phyloP scores from a whole-genome alignment of 352 stramenopile genomes.

The Globisporangium barbulae region DNA sequence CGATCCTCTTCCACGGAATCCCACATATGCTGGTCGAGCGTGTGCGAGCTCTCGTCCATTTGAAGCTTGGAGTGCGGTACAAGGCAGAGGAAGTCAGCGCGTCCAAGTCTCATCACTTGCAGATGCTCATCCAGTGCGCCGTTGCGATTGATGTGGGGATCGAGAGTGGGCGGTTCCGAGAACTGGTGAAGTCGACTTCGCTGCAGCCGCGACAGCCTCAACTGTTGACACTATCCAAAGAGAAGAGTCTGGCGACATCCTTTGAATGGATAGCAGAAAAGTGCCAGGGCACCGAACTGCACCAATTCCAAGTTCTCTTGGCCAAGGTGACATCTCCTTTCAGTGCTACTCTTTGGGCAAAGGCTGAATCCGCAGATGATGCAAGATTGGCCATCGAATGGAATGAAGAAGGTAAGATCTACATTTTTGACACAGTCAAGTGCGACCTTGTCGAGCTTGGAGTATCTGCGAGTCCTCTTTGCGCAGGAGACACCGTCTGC shows the following conservation, averaged over 20 bases:
- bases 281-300: not conserved
- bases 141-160: slow-evolving; percentile 54
- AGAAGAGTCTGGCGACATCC: not conserved
- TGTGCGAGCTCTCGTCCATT: slow-evolving; percentile 35
- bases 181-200: not conserved
- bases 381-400: slow-evolving; percentile 22
- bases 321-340: slow-evolving; percentile 26
- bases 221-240: not conserved
- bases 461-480: slow-evolving; percentile 22
- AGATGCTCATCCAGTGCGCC: slow-evolving; percentile 54
- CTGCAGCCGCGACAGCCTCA: not conserved
- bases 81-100: slow-evolving; percentile 42
- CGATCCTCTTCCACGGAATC: slow-evolving; percentile 33
- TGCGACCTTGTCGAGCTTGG: slow-evolving; percentile 16
- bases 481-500: slow-evolving; percentile 35
- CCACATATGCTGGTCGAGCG: slow-evolving; percentile 34
- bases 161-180: slow-evolving; percentile 29
- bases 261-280: slow-evolving; percentile 8
- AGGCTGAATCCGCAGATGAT: not conserved
- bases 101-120: slow-evolving; percentile 61
- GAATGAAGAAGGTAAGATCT: slow-evolving; percentile 21
- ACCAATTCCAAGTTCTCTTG: slow-evolving; percentile 20
- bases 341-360: slow-evolving; percentile 12
- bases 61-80: slow-evolving; percentile 52
- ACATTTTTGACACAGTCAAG: slow-evolving; percentile 8